These are phyloP conservation scores for Rhizopogon vesiculosus DNA, from an alignment of 768 basidiomycete genomes.

Conservation along the genomic window DNA sequence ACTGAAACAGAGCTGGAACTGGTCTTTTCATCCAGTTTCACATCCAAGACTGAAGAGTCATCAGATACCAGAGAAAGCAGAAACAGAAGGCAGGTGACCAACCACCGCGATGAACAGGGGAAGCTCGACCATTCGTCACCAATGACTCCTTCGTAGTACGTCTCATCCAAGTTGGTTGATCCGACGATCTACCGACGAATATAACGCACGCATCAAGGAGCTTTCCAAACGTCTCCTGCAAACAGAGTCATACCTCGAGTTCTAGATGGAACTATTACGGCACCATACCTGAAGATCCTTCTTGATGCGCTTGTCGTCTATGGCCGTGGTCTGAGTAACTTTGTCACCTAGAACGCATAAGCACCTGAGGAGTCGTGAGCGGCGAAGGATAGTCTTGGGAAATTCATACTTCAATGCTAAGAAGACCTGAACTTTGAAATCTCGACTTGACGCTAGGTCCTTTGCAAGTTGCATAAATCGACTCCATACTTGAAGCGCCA, in stretches of 20 bases:
- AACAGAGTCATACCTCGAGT: not conserved
- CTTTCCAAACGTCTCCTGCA: slow-evolving; percentile 78
- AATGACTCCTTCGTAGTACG: slow-evolving; percentile 61
- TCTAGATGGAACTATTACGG: not conserved
- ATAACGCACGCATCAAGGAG: slow-evolving; percentile 76
- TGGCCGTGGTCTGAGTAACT: slow-evolving; percentile 80
- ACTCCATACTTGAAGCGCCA: slow-evolving; percentile 90
- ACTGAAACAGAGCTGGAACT: slow-evolving; percentile 39
- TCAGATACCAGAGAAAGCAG: slow-evolving; percentile 1
- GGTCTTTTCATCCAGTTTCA: slow-evolving; percentile 58
- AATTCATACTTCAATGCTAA: slow-evolving; percentile 60
- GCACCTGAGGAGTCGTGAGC: slow-evolving; percentile 44
- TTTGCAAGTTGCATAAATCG: slow-evolving; percentile 74
- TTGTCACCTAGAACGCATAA: slow-evolving; percentile 78
- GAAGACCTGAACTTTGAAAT: slow-evolving; percentile 70
- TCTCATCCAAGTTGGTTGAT: slow-evolving; percentile 78
- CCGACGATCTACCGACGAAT: slow-evolving; percentile 67
- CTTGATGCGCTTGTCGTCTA: slow-evolving; percentile 84
- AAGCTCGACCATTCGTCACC: slow-evolving; percentile 63
- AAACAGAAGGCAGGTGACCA: slow-evolving; percentile 5
- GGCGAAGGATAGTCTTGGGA: not conserved
- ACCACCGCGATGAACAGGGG: slow-evolving; percentile 59
- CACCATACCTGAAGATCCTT: slow-evolving; percentile 77
- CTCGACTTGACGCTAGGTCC: slow-evolving; percentile 65
- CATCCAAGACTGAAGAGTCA: slow-evolving; percentile 25